Evolutionary conservation across 2,329 filamentous ascomycete species (phyloP).

Genomic region (Aureobasidium sp.): DNA sequence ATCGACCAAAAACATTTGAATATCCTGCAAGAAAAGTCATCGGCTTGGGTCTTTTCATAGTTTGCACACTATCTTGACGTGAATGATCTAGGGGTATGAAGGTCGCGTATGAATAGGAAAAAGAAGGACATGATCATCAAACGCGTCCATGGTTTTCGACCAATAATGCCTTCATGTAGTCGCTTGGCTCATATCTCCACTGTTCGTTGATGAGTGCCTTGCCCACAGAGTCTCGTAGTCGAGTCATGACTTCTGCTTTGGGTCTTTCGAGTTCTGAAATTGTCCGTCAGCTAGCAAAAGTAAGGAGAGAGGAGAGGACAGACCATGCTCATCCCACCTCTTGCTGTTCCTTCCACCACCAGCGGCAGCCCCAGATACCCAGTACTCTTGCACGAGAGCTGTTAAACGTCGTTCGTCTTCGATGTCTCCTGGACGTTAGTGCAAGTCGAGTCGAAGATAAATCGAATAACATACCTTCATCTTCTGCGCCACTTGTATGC

Average conservation of each 20-base stretch:
- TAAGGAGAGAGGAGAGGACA: neutral
- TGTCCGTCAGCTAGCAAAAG: neutral
- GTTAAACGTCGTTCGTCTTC: slow-evolving; percentile 9
- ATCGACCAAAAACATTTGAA: neutral
- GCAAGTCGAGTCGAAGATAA: neutral
- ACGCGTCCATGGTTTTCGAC: slow-evolving; percentile 9
- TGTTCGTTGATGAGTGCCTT: slow-evolving; percentile 3
- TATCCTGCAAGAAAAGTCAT: no score
- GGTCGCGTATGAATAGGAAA: neutral
- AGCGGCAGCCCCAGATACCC: neutral
- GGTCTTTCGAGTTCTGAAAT: neutral
- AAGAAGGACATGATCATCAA: neutral
- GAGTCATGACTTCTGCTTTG: slow-evolving; percentile 7
- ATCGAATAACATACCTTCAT: neutral
- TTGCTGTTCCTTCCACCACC: neutral
- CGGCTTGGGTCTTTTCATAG: neutral
- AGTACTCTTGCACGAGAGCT: slow-evolving; percentile 6
- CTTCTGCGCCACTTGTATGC: neutral
- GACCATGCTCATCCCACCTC: slow-evolving; percentile 8
- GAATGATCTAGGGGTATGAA: neutral
- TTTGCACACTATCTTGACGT: neutral
- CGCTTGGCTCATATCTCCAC: slow-evolving; percentile 11
- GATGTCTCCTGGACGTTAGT: neutral
- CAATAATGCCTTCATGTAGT: slow-evolving; percentile 8
- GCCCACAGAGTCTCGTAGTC: slow-evolving; percentile 1